Evolutionary conservation across 768 basidiomycete genomes (phyloP).

Genomic region (Sistotremastrum niveocremeum): DNA sequence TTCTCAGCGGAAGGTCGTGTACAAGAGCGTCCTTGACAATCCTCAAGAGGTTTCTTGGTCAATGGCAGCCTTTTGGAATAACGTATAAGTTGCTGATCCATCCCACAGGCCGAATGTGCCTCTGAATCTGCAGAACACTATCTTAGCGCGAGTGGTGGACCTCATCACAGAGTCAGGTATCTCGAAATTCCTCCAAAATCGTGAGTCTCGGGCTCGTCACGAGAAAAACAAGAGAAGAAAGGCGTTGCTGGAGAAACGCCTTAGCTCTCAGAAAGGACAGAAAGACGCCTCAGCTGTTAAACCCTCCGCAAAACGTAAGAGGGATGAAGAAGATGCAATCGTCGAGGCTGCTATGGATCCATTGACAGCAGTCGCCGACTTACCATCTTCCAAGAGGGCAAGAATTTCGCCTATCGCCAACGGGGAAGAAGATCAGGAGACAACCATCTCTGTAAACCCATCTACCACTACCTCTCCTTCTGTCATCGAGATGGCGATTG

Average conservation of each 20-base stretch:
- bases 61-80: conserved; percentile 35
- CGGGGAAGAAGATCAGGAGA: conserved; percentile 3
- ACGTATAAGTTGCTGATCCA: conserved; percentile 1
- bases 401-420: background rate
- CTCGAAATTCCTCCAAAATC: conserved; percentile 24
- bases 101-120: conserved; percentile 47
- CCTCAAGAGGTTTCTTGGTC: conserved; percentile 40
- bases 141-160: conserved; percentile 37
- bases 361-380: background rate
- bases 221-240: conserved; percentile 28
- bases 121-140: conserved; percentile 44
- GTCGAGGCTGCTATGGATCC: background rate
- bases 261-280: conserved; percentile 11
- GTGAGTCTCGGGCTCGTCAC: conserved; percentile 13
- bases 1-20: conserved; percentile 48
- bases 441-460: background rate
- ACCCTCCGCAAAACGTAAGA: background rate
- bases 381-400: too few relatives aligned
- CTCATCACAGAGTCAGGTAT: conserved; percentile 31
- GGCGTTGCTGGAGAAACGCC: conserved; percentile 9
- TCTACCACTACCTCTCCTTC: background rate
- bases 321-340: background rate
- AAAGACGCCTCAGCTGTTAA: conserved; percentile 6
- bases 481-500: background rate
- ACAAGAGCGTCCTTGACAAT: conserved; percentile 57